Conservation (phyloP, 176 grass and related monocot genomes). For the Oryza nivara region DNA sequence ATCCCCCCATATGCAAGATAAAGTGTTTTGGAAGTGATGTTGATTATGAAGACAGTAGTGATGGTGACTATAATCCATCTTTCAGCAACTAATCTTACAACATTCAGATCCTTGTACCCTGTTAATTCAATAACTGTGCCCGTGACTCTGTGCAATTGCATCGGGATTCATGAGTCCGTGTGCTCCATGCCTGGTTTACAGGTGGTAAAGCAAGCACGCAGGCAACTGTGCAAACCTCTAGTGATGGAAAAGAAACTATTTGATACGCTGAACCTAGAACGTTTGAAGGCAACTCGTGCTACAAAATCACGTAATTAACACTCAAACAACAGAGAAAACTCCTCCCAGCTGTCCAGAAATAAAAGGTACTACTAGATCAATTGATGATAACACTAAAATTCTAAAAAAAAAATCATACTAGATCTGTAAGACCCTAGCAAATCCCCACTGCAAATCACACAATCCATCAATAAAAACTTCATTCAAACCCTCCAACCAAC, state of each 20-base stretch:
- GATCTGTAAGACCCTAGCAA: neutral
- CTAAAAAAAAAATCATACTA: neutral
- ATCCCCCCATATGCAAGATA: constrained; percentile 16
- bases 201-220: neutral
- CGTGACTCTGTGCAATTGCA: neutral
- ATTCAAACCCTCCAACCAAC: neutral
- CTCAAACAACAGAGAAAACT: neutral
- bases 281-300: neutral
- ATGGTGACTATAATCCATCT: constrained; percentile 21
- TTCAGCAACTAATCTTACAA: constrained; percentile 2
- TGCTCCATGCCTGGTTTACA: neutral
- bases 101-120: neutral
- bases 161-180: neutral
- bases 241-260: neutral
- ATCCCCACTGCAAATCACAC: neutral
- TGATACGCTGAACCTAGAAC: neutral
- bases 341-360: neutral
- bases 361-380: neutral
- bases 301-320: neutral
- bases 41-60: constrained; percentile 8
- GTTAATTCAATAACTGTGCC: neutral
- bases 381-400: neutral
- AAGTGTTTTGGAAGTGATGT: neutral
- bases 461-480: neutral
- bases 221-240: neutral